Percentiles rank a stretch among this genome's conserved stretches.
These are phyloP conservation scores for Ogataea henricii DNA, from an alignment of 805 yeast genomes.

Conservation along the genomic window DNA sequence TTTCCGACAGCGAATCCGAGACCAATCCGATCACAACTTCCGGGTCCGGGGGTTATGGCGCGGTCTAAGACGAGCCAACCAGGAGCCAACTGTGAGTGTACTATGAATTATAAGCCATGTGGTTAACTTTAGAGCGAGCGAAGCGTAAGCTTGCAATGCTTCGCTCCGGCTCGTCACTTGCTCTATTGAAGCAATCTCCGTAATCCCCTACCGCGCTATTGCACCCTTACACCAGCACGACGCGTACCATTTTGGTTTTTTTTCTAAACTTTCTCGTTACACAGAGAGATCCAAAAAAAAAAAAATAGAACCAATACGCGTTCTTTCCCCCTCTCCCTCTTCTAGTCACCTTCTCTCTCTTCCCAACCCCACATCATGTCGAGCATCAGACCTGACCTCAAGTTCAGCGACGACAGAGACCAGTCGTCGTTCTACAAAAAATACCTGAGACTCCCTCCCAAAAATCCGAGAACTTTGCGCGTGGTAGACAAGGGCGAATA, in stretches of 20 bases:
- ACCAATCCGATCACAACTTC: slow-evolving; percentile 15
- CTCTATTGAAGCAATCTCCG: no score
- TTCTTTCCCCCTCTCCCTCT: no score
- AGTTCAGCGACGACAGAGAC: slow-evolving; percentile 55
- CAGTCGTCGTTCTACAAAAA: slow-evolving; percentile 48
- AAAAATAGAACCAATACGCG: neutral
- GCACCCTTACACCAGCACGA: slow-evolving; percentile 8
- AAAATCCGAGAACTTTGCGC: slow-evolving; percentile 56
- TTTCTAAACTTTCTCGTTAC: no score
- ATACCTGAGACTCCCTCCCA: slow-evolving; percentile 50
- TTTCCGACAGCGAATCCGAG: slow-evolving; percentile 22
- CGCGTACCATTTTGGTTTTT: neutral
- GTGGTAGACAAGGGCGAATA: slow-evolving; percentile 83
- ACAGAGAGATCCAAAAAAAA: neutral
- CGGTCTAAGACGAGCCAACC: slow-evolving; percentile 5
- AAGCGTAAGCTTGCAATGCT: no score
- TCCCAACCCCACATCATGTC: slow-evolving; percentile 22
- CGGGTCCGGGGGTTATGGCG: slow-evolving; percentile 11
- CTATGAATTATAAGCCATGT: no score
- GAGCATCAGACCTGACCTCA: slow-evolving; percentile 52
- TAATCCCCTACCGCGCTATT: neutral
- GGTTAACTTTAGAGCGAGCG: no score
- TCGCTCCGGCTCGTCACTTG: no score
- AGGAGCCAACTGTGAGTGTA: no score
- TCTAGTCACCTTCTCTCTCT: no score